Percentiles rank a stretch among this genome's conserved stretches.
phyloP scores from a whole-genome alignment of 1,284 basidiomycete species.

The Leccinum pachyderme region DNA sequence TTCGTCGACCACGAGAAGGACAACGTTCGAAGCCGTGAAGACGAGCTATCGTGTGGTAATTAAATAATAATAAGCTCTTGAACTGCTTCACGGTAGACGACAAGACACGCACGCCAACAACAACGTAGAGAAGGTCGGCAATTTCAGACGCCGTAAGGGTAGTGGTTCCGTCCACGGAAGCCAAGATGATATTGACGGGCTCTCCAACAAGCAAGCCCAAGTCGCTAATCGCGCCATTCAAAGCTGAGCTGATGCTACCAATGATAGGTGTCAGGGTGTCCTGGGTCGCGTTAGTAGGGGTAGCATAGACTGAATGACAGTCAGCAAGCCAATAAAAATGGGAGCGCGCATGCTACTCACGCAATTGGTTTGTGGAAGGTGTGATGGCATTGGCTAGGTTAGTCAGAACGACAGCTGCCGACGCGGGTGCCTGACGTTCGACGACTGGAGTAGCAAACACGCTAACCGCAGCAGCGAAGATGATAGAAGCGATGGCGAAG shows the following conservation, averaged over 20 bases:
- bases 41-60: slow-evolving; percentile 8
- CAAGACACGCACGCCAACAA: slow-evolving; percentile 9
- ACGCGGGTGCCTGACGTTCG: slow-evolving; percentile 6
- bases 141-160: slow-evolving; percentile 8
- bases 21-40: slow-evolving; percentile 1
- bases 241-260: slow-evolving; percentile 6
- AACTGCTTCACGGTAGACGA: background rate
- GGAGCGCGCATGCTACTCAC: slow-evolving; percentile 3
- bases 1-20: slow-evolving; percentile 11
- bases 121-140: slow-evolving; percentile 4
- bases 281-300: slow-evolving; percentile 14
- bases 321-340: background rate
- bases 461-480: slow-evolving; percentile 6
- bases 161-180: slow-evolving; percentile 10
- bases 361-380: slow-evolving; percentile 12
- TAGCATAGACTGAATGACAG: slow-evolving; percentile 14
- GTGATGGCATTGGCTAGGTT: slow-evolving; percentile 4
- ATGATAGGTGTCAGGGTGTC: slow-evolving; percentile 9
- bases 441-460: slow-evolving; percentile 14
- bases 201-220: slow-evolving; percentile 10
- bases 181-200: slow-evolving; percentile 1
- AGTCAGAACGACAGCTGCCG: slow-evolving; percentile 8
- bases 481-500: slow-evolving; percentile 9
- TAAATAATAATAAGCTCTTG: slow-evolving; percentile 2
- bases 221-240: slow-evolving; percentile 4